Conservation (phyloP, 176 grass and related monocot species). For the Oryza meyeriana region DNA sequence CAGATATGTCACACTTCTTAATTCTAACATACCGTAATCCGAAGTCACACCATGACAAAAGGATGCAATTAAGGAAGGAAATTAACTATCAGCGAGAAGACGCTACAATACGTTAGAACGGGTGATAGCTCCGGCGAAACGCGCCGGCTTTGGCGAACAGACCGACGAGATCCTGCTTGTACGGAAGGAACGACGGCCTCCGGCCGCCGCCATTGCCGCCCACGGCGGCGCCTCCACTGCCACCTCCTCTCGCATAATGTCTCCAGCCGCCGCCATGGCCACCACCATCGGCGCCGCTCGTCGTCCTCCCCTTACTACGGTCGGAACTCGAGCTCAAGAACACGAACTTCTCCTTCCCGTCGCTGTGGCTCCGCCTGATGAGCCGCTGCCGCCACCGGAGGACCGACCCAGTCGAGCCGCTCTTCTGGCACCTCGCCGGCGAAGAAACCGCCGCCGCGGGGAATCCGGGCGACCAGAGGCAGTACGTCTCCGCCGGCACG, state of each 20-base stretch:
- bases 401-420: conserved; percentile 70
- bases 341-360: conserved; percentile 89
- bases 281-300: background rate
- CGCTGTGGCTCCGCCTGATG: conserved; percentile 64
- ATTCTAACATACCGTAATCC: background rate
- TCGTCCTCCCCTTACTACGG: background rate
- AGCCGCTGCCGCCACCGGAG: conserved; percentile 63
- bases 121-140: conserved; percentile 54
- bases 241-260: conserved; percentile 25
- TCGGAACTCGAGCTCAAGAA: conserved; percentile 36
- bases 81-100: background rate
- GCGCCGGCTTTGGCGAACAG: conserved; percentile 63
- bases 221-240: background rate
- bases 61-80: background rate
- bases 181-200: conserved; percentile 73
- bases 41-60: background rate
- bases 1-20: background rate
- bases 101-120: conserved; percentile 37
- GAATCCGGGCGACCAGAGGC: conserved; percentile 42
- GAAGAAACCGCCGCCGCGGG: conserved; percentile 24
- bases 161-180: conserved; percentile 68
- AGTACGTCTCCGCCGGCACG: conserved; percentile 44
- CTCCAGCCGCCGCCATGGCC: conserved; percentile 20
- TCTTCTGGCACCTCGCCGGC: conserved; percentile 46
- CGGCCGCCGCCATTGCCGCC: conserved; percentile 16